phyloP scores from a whole-genome alignment of 2,329 filamentous ascomycete species.

The Aspergillus brasiliensis region DNA sequence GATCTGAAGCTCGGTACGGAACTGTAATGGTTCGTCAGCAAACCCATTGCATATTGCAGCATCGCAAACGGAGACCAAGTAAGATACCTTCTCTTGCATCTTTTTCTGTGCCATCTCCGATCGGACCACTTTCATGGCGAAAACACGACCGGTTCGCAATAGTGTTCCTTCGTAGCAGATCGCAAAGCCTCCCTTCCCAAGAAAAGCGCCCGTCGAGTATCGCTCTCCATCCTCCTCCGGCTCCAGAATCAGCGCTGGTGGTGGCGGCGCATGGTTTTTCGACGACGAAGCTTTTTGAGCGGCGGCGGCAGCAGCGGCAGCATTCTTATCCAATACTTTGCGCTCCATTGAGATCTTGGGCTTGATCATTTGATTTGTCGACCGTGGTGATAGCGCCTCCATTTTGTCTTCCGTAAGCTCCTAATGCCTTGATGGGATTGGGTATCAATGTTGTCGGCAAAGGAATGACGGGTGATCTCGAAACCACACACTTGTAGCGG shows the following conservation, averaged over 20 bases:
- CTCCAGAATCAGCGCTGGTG: conserved; percentile 48
- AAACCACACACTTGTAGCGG: conserved; percentile 19
- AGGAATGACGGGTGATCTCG: conserved; percentile 1
- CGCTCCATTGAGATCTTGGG: conserved; percentile 44
- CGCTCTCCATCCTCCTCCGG: conserved; percentile 48
- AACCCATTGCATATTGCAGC: not conserved
- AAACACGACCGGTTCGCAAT: conserved; percentile 46
- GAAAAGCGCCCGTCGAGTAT: conserved; percentile 49
- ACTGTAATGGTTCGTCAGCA: conserved; percentile 47
- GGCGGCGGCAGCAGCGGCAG: conserved; percentile 26
- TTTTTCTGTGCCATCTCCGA: conserved; percentile 54
- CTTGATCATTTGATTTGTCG: conserved; percentile 50
- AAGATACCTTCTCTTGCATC: conserved; percentile 53
- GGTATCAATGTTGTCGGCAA: conserved; percentile 4
- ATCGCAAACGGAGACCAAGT: not conserved
- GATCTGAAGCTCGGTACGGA: conserved; percentile 85
- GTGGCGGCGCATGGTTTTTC: conserved; percentile 50
- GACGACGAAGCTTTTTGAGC: conserved; percentile 37
- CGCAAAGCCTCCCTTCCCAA: conserved; percentile 55
- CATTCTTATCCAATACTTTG: conserved; percentile 42
- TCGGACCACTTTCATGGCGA: conserved; percentile 55
- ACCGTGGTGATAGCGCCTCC: conserved; percentile 53
- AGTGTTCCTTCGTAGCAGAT: conserved; percentile 53
- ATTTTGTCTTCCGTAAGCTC: conserved; percentile 31
- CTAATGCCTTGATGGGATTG: not conserved